These are phyloP conservation scores for Cyanidium caldarium DNA, from an alignment of 23 red algal genomes.

Conservation along the genomic window DNA sequence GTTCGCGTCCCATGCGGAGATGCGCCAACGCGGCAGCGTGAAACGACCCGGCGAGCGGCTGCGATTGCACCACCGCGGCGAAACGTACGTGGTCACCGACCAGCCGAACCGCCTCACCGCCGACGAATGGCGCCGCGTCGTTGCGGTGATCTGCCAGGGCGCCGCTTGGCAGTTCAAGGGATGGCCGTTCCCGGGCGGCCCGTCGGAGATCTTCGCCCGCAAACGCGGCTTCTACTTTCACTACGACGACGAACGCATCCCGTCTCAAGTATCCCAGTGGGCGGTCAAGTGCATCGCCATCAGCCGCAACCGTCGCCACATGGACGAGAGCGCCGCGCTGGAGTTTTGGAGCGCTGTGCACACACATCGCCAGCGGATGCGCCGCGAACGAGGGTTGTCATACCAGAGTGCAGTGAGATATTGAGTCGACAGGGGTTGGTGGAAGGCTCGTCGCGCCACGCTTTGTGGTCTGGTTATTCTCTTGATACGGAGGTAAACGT, in stretches of 20 bases:
- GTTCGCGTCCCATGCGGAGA: slow-evolving; percentile 27
- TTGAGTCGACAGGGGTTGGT: too few relatives aligned
- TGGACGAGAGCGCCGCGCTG: slow-evolving; percentile 26
- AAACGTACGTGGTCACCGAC: slow-evolving; percentile 45
- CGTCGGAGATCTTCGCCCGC: slow-evolving; percentile 24
- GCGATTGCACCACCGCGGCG: slow-evolving; percentile 17
- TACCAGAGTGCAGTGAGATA: too few relatives aligned
- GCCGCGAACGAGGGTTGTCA: too few relatives aligned
- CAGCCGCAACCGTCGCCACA: slow-evolving; percentile 34
- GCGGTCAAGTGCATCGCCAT: slow-evolving; percentile 40
- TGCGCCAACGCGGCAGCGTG: slow-evolving; percentile 18
- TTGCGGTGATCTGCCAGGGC: slow-evolving; percentile 51
- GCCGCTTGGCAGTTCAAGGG: slow-evolving; percentile 90
- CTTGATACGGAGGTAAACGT: too few relatives aligned
- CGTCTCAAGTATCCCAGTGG: slow-evolving; percentile 29
- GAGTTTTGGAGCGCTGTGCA: slow-evolving; percentile 66
- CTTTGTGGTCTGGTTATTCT: too few relatives aligned
- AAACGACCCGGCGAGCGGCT: neutral
- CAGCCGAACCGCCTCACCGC: slow-evolving; percentile 34
- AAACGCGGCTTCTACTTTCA: slow-evolving; percentile 68
- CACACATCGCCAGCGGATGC: too few relatives aligned
- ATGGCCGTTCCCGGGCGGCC: slow-evolving; percentile 28
- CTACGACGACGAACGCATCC: slow-evolving; percentile 50
- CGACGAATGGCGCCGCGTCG: slow-evolving; percentile 70
- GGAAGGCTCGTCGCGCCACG: too few relatives aligned